phyloP scores from a whole-genome alignment of 805 yeast species.

The Pichia paraexigua region DNA sequence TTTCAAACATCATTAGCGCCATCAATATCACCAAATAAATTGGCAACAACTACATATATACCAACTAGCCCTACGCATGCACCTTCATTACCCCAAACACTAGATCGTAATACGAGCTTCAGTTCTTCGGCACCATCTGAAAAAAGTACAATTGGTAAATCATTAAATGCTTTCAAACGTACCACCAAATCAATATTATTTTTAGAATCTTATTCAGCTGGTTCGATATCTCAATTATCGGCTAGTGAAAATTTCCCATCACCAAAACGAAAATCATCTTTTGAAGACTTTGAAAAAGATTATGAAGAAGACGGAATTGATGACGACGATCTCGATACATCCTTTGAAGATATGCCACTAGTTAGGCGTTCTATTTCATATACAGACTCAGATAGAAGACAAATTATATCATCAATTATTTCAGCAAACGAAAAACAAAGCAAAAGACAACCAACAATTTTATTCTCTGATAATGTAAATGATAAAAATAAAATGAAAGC shows the following conservation, averaged over 20 bases:
- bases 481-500: neutral
- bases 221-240: neutral
- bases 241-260: neutral
- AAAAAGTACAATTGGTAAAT: slow-evolving; percentile 10
- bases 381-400: slow-evolving; percentile 6
- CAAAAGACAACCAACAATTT: neutral
- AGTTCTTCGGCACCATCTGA: slow-evolving; percentile 11
- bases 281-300: neutral
- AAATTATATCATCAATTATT: neutral
- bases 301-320: neutral
- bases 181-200: slow-evolving; percentile 12
- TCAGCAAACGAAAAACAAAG: neutral
- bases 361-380: slow-evolving; percentile 5
- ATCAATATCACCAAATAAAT: slow-evolving; percentile 1
- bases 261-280: neutral
- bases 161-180: slow-evolving; percentile 8
- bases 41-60: neutral
- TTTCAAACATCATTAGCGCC: neutral
- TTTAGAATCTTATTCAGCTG: slow-evolving; percentile 7
- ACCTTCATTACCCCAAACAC: neutral
- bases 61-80: neutral
- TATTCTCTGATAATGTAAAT: neutral
- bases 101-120: slow-evolving; percentile 2
- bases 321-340: neutral
- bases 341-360: neutral